Percentiles rank a stretch among this genome's conserved stretches.
Conservation (phyloP, 768 basidiomycete genomes). For the Asterophora lycoperdoides region DNA sequence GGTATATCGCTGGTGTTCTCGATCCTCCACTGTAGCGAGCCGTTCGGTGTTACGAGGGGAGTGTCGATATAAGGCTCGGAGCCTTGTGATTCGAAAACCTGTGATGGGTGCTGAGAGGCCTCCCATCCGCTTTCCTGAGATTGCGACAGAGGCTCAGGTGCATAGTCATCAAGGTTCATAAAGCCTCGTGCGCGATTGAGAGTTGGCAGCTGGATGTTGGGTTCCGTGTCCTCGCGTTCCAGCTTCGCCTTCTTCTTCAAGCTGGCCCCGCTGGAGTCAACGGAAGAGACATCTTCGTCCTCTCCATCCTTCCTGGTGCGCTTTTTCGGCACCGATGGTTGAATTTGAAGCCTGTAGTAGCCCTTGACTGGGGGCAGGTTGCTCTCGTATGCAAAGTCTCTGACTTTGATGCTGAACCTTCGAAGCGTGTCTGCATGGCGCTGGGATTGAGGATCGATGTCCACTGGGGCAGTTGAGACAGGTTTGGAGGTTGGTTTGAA, state of each 20-base stretch:
- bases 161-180: constrained; percentile 22
- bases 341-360: constrained; percentile 46
- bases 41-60: constrained; percentile 51
- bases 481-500: constrained; percentile 17
- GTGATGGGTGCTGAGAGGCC: constrained; percentile 26
- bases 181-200: constrained; percentile 21
- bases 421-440: constrained; percentile 21
- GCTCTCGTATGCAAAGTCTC: constrained; percentile 69
- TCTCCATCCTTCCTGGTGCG: constrained; percentile 23
- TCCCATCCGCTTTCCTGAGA: constrained; percentile 14
- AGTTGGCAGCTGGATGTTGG: constrained; percentile 19
- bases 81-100: constrained; percentile 37
- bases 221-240: constrained; percentile 32
- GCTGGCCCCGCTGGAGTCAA: constrained; percentile 3
- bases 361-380: constrained; percentile 57
- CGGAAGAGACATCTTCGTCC: constrained; percentile 18
- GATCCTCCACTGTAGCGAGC: constrained; percentile 43
- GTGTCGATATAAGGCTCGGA: constrained; percentile 45
- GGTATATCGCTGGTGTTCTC: constrained; percentile 29
- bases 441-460: constrained; percentile 21
- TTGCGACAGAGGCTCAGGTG: constrained; percentile 6
- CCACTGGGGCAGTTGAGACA: constrained; percentile 18
- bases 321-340: constrained; percentile 28
- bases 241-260: constrained; percentile 23
- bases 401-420: constrained; percentile 40